Evolutionary conservation across 306 rosid genomes (phyloP).

Genomic region (Rosa lucieae): DNA sequence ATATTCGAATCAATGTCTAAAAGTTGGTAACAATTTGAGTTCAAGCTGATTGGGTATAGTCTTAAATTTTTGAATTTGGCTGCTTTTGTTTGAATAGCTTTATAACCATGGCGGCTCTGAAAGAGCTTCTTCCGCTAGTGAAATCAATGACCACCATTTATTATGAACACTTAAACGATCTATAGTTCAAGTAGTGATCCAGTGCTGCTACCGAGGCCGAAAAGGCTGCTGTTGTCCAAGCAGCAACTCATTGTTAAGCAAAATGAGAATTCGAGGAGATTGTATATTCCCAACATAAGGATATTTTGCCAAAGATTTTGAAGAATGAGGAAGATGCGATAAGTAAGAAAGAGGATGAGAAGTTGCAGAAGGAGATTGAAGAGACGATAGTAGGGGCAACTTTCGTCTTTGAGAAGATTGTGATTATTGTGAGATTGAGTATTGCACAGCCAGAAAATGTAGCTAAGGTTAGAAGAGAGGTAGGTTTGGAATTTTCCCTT

Average conservation of each 20-base stretch:
- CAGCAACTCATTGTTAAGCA: conserved; percentile 53
- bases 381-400: conserved; percentile 75
- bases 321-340: conserved; percentile 46
- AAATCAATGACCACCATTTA: conserved; percentile 47
- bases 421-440: conserved; percentile 63
- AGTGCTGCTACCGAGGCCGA: conserved; percentile 55
- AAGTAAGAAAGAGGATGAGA: conserved; percentile 55
- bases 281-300: conserved; percentile 76
- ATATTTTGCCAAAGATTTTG: conserved; percentile 64
- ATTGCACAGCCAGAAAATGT: conserved; percentile 83
- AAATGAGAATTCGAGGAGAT: conserved; percentile 70
- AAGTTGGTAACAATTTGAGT: background rate
- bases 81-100: background rate
- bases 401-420: conserved; percentile 73
- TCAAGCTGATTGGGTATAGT: background rate
- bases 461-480: conserved; percentile 15
- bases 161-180: conserved; percentile 77
- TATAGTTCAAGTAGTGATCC: conserved; percentile 82
- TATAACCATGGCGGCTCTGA: conserved; percentile 57
- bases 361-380: conserved; percentile 58
- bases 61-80: too few species aligned
- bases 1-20: background rate
- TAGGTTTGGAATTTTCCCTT: too few species aligned
- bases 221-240: conserved; percentile 39
- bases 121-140: conserved; percentile 66